Evolutionary conservation across 2,329 filamentous ascomycete genomes (phyloP).

Genomic region (Microascus cirrosus): DNA sequence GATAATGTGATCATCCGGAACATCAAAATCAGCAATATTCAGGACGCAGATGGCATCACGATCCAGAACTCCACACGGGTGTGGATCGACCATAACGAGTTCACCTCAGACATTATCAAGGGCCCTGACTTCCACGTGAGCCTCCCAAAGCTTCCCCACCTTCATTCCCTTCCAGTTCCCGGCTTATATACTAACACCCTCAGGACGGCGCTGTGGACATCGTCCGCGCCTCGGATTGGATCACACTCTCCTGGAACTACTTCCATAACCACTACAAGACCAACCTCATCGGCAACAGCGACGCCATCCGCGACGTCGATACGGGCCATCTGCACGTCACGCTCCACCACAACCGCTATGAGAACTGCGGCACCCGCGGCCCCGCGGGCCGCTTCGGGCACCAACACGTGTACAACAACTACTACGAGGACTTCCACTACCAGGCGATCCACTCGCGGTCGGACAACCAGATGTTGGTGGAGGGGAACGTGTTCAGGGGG

Average conservation of each 20-base stretch:
- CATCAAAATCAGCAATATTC: slow-evolving; percentile 20
- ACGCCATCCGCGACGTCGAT: slow-evolving; percentile 25
- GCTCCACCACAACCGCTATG: slow-evolving; percentile 39
- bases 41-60: slow-evolving; percentile 28
- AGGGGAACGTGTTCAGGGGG: slow-evolving; percentile 34
- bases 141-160: neutral
- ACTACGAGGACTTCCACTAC: slow-evolving; percentile 33
- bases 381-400: slow-evolving; percentile 36
- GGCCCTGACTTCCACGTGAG: slow-evolving; percentile 25
- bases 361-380: slow-evolving; percentile 30
- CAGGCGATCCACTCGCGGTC: slow-evolving; percentile 36
- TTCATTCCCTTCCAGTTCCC: too few relatives aligned
- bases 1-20: slow-evolving; percentile 30
- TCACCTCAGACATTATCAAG: slow-evolving; percentile 25
- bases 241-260: slow-evolving; percentile 36
- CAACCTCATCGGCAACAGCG: slow-evolving; percentile 29
- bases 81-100: slow-evolving; percentile 37
- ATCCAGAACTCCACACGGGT: slow-evolving; percentile 31
- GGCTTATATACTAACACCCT: neutral
- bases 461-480: slow-evolving; percentile 36
- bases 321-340: slow-evolving; percentile 32
- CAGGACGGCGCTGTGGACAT: slow-evolving; percentile 34
- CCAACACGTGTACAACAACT: slow-evolving; percentile 37
- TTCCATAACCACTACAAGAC: slow-evolving; percentile 38
- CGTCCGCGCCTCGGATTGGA: slow-evolving; percentile 28